Base-by-base conservation (phyloP, 345 rosid species). In the Populus pruinosa region DNA sequence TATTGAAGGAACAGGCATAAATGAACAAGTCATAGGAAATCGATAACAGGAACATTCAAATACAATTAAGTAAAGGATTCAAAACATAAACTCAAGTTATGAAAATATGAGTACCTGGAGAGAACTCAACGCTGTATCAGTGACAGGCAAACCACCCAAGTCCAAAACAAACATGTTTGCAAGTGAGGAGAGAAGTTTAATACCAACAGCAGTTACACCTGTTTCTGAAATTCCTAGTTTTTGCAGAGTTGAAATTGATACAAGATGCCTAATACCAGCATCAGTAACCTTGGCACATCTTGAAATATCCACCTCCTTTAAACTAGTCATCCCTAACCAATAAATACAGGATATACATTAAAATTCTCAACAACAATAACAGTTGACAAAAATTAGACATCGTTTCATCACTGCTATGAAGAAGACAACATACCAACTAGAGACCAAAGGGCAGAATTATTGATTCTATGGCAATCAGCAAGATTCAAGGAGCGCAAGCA, bases 141-240 rank as follows among this genome's bases (percentile, higher is more conserved):
- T 87, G 20, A 93, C 98, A 31, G 92, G 97, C 76, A 96, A 87
- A 80, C 96, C 98, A n/a, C 99, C 97, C 80, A 92, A 85, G 80
- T 93, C 97, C 69, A 93, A 72, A 31, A 83, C 72, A 20, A 86
- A 85, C 86, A 96, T 80, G 53, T 87, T 83, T 78, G 76, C 80
- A 47, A 96, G 96, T 14, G 93, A 87, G 49, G 93, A 85, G 66
- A 96, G 89, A 77, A 91, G 86, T 12, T 83, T 79, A 70, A 93
- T 81, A 6, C 97, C 97, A 72, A 87, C 82, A 6, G 87, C 89
- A 2, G 91, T 89, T 55, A 92, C 38, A 5, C 89, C 85, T 1
- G 98, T 92, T 84, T 89, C 92, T 8, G 97, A 77, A 83, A 96
- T 72, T 70, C 83, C 83, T 74, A 96, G 80, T 77, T 80, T 88